Percentiles rank a stretch among this genome's conserved stretches.
phyloP scores from a whole-genome alignment of 75 land plant species.

The Gnetum montanum region DNA sequence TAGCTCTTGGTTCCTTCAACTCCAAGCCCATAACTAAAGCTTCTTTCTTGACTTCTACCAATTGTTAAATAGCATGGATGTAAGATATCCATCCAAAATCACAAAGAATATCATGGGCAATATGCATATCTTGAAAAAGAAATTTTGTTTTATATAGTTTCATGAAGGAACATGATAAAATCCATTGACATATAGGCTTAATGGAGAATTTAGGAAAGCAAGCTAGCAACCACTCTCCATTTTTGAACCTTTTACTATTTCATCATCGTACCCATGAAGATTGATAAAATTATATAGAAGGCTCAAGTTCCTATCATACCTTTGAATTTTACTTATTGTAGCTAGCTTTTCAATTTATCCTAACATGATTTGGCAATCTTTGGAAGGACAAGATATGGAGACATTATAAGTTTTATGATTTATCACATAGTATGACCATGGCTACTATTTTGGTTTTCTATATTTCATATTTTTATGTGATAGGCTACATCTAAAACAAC shows the following conservation, averaged over 20 bases:
- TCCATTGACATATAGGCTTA: neutral
- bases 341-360: neutral
- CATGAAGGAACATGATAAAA: neutral
- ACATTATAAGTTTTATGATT: too few species aligned
- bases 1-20: neutral
- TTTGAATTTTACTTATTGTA: neutral
- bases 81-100: neutral
- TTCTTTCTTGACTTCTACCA: neutral
- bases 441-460: too few species aligned
- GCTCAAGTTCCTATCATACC: neutral
- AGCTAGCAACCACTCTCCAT: neutral
- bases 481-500: too few species aligned
- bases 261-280: neutral
- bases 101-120: neutral
- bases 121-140: neutral
- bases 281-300: neutral
- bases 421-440: too few species aligned
- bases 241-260: neutral
- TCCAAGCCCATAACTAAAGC: neutral
- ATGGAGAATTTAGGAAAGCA: neutral
- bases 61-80: neutral
- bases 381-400: neutral
- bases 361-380: neutral
- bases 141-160: neutral
- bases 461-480: too few species aligned